A percentile compares a stretch with the other conserved stretches of the same genome.
Evolutionary conservation across 2,329 filamentous ascomycete species (phyloP).

Genomic region (Orbilia oligospora): DNA sequence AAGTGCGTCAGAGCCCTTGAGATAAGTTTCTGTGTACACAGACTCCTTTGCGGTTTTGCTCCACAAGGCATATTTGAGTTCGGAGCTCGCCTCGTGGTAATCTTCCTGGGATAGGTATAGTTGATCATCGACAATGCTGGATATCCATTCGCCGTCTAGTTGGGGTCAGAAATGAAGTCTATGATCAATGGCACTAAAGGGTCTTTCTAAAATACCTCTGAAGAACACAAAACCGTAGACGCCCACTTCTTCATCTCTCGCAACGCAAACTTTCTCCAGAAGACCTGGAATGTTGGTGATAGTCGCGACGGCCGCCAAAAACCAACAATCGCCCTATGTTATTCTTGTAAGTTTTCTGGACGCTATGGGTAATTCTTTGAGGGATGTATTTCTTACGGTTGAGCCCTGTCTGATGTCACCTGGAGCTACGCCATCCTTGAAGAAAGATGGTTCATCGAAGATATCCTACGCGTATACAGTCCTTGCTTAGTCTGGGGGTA

Average conservation of each 20-base stretch:
- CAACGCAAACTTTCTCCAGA: constrained; percentile 81
- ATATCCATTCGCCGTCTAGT: constrained; percentile 89
- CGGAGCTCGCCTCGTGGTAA: constrained; percentile 72
- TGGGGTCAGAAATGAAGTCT: neutral
- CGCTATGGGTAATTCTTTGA: neutral
- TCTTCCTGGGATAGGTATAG: constrained; percentile 85
- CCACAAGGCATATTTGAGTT: constrained; percentile 41
- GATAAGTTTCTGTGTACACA: constrained; percentile 79
- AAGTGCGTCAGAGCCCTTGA: constrained; percentile 81
- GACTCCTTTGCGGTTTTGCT: constrained; percentile 77
- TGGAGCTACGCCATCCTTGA: constrained; percentile 80
- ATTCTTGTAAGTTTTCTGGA: neutral
- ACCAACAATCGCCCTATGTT: constrained; percentile 84
- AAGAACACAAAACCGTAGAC: constrained; percentile 90
- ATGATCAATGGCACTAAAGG: neutral
- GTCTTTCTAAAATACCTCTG: constrained; percentile 70
- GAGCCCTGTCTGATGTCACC: constrained; percentile 82
- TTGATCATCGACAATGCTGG: constrained; percentile 92
- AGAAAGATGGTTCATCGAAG: constrained; percentile 83
- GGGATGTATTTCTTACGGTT: constrained; percentile 3
- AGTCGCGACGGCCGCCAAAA: constrained; percentile 83
- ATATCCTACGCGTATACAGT: constrained; percentile 72
- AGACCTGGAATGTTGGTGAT: constrained; percentile 80
- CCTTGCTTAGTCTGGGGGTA: too few relatives aligned
- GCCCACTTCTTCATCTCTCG: constrained; percentile 79